These are phyloP conservation scores for Zygosaccharomyces kombuchaensis DNA, from an alignment of 805 yeast species.

Conservation along the genomic window DNA sequence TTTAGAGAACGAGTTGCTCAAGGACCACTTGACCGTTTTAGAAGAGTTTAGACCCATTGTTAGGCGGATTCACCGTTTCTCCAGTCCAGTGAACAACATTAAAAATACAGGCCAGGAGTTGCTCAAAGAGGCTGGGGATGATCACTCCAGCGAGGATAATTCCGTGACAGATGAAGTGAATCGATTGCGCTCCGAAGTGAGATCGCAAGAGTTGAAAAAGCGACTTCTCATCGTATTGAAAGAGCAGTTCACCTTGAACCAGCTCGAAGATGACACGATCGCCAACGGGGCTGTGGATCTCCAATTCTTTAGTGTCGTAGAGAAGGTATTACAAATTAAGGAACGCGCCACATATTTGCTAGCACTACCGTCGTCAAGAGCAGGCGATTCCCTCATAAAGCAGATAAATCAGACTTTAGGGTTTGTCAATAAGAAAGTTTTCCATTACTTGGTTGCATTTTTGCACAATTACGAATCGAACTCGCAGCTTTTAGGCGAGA, in stretches of 20 bases:
- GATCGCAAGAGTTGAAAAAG: conserved; percentile 41
- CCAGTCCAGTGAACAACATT: conserved; percentile 26
- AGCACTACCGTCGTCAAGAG: conserved; percentile 59
- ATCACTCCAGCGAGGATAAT: conserved; percentile 27
- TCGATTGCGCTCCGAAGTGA: conserved; percentile 17
- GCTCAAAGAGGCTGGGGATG: conserved; percentile 18
- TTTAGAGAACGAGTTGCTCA: conserved; percentile 56
- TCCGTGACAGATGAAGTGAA: conserved; percentile 14
- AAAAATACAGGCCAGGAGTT: conserved; percentile 14
- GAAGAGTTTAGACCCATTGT: conserved; percentile 44
- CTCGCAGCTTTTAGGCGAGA: conserved; percentile 16
- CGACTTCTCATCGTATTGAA: conserved; percentile 50
- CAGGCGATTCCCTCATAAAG: conserved; percentile 63
- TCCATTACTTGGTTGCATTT: conserved; percentile 38
- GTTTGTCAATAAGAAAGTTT: conserved; percentile 51
- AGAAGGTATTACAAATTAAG: conserved; percentile 60
- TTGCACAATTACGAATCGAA: conserved; percentile 29
- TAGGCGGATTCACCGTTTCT: conserved; percentile 37
- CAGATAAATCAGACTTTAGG: conserved; percentile 51
- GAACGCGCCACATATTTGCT: conserved; percentile 66
- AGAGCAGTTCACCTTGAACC: conserved; percentile 61
- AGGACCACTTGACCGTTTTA: conserved; percentile 48
- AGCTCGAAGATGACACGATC: conserved; percentile 63
- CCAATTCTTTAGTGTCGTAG: conserved; percentile 57
- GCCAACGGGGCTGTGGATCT: conserved; percentile 39